A percentile compares a stretch with the other conserved stretches of the same genome.
These are phyloP conservation scores for Phallus indusiatus DNA, from an alignment of 768 basidiomycete species.

Conservation along the genomic window DNA sequence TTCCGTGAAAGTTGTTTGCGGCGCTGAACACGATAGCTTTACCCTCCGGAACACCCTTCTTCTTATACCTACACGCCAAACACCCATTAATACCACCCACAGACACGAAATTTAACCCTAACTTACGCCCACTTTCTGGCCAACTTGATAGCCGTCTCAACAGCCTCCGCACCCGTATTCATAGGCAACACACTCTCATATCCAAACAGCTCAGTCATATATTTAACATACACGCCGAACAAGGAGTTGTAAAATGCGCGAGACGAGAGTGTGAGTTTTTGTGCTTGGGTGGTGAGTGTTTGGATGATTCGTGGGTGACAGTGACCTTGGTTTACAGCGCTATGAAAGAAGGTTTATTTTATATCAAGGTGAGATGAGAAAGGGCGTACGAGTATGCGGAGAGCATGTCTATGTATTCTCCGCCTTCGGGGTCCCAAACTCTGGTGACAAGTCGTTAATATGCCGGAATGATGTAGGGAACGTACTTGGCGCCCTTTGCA, in stretches of 20 bases:
- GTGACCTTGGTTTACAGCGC: no score
- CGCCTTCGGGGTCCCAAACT: no score
- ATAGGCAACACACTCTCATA: slow-evolving; percentile 97
- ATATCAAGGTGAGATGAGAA: no score
- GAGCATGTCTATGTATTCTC: no score
- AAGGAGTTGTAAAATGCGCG: slow-evolving; percentile 93
- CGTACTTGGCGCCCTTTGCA: no score
- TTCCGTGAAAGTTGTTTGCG: slow-evolving; percentile 91
- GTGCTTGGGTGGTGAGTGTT: slow-evolving; percentile 75
- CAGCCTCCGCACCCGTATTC: slow-evolving; percentile 99
- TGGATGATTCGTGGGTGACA: slow-evolving; percentile 85
- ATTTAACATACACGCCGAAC: slow-evolving; percentile 84
- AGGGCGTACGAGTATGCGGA: no score
- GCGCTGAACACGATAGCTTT: slow-evolving; percentile 81
- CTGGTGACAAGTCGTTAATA: no score
- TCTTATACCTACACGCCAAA: slow-evolving; percentile 61
- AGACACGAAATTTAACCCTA: no score
- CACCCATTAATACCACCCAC: no score
- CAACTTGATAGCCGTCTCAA: slow-evolving; percentile 94
- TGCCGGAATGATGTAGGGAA: no score
- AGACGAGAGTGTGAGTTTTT: slow-evolving; percentile 86
- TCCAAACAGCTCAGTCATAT: slow-evolving; percentile 73
- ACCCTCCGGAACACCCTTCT: slow-evolving; percentile 73
- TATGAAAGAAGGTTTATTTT: no score
- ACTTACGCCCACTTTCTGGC: slow-evolving; percentile 82